A percentile compares a stretch with the other conserved stretches of the same genome.
Conservation (phyloP, 192 early-diverging fungal species). For the Backusella psychrophila region DNA sequence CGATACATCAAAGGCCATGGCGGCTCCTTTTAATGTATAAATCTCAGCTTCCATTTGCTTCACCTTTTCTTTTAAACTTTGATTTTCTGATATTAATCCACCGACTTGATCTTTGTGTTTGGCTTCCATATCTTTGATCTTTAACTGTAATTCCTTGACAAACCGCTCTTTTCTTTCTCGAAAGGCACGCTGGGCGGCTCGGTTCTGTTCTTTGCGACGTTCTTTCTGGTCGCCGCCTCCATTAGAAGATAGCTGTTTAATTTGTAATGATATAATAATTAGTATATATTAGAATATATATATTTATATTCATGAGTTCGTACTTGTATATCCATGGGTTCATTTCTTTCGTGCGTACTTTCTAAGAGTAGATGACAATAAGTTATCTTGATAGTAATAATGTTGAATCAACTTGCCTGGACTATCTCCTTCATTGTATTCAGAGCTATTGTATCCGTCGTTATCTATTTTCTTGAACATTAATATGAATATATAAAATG, state of each 20-base stretch:
- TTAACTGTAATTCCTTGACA: conserved; percentile 75
- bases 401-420: not conserved
- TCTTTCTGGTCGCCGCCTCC: conserved; percentile 14
- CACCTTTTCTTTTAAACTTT: conserved; percentile 44
- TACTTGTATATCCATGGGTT: not conserved
- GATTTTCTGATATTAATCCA: conserved; percentile 39
- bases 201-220: conserved; percentile 38
- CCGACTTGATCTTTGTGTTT: conserved; percentile 40
- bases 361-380: not conserved
- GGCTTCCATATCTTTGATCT: conserved; percentile 65
- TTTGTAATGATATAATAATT: too few species aligned
- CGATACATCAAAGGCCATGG: conserved; percentile 50
- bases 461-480: not conserved
- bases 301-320: not conserved
- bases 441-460: not conserved
- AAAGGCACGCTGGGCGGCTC: conserved; percentile 60
- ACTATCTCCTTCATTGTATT: not conserved
- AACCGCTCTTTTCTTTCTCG: conserved; percentile 85
- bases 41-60: conserved; percentile 53
- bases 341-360: not conserved
- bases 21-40: conserved; percentile 50
- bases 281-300: not conserved
- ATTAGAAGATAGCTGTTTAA: not conserved
- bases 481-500: not conserved
- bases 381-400: not conserved